Evolutionary conservation across 768 basidiomycete genomes (phyloP).

Genomic region (Pleurotus giganteus): DNA sequence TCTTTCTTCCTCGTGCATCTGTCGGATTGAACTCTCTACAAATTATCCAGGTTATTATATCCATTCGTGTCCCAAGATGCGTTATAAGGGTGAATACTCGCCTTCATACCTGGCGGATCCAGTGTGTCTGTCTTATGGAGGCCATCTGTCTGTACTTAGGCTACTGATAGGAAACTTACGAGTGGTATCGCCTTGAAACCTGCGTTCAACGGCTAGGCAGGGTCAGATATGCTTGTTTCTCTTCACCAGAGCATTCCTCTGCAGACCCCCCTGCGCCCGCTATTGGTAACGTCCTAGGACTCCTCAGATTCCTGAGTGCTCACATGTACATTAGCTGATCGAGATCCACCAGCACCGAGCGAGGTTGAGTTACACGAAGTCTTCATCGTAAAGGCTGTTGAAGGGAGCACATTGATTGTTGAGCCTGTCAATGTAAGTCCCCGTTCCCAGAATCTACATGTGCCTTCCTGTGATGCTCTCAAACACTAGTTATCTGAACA

Average conservation of each 20-base stretch:
- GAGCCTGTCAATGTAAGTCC: constrained; percentile 14
- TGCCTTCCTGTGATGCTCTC: background rate
- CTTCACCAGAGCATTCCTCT: constrained; percentile 56
- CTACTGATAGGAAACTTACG: constrained; percentile 62
- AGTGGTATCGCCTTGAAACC: constrained; percentile 66
- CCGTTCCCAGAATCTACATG: background rate
- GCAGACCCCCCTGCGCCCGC: constrained; percentile 23
- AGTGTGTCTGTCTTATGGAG: constrained; percentile 35
- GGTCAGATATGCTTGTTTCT: constrained; percentile 69
- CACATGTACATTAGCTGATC: too few species aligned
- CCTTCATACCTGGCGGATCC: constrained; percentile 91
- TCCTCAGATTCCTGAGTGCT: too few species aligned
- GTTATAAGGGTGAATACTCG: constrained; percentile 90
- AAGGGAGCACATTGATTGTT: constrained; percentile 6
- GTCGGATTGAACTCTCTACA: too few species aligned
- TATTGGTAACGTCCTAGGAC: too few species aligned
- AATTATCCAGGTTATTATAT: constrained; percentile 81
- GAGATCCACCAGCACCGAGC: too few species aligned
- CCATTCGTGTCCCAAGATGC: constrained; percentile 91
- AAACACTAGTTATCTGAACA: constrained; percentile 19
- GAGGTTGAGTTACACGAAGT: constrained; percentile 11
- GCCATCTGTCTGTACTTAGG: background rate
- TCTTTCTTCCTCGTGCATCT: background rate
- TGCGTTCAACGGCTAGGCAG: constrained; percentile 64
- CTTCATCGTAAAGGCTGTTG: constrained; percentile 19